Evolutionary conservation across 2,329 filamentous ascomycete genomes (phyloP).

Genomic region (Xylaria sp.): DNA sequence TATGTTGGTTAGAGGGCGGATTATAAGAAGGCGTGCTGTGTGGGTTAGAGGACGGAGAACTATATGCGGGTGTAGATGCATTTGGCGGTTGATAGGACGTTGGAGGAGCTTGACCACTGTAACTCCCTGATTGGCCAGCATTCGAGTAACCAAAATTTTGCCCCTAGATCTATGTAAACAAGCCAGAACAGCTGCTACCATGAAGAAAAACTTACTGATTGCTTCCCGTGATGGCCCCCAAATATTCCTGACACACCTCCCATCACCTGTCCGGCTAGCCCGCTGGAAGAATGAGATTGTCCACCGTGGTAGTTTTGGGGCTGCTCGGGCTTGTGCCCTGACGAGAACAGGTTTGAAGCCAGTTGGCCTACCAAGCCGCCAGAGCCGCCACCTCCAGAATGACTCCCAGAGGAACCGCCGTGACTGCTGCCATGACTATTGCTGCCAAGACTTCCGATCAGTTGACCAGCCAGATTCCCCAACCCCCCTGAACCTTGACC

Average conservation of each 20-base stretch:
- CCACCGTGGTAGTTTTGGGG: constrained; percentile 48
- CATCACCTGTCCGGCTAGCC: constrained; percentile 64
- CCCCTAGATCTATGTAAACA: constrained; percentile 49
- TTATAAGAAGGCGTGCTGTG: constrained; percentile 44
- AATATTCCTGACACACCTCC: constrained; percentile 65
- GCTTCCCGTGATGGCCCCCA: constrained; percentile 57
- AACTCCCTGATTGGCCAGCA: constrained; percentile 63
- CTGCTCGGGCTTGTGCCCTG: constrained; percentile 58
- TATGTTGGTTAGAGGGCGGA: constrained; percentile 38
- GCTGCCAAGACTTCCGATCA: constrained; percentile 48
- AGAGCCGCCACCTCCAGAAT: constrained; percentile 44
- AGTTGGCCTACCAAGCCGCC: constrained; percentile 68
- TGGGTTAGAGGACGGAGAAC: constrained; percentile 45
- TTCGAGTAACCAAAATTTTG: constrained; percentile 73
- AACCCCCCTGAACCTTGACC: constrained; percentile 53
- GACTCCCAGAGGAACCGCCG: constrained; percentile 43
- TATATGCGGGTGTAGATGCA: constrained; percentile 46
- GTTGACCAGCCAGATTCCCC: constrained; percentile 59
- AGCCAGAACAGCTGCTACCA: not conserved
- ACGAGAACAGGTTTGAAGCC: constrained; percentile 65
- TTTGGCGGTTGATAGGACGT: constrained; percentile 63
- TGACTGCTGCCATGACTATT: constrained; percentile 43
- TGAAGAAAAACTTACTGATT: constrained; percentile 50
- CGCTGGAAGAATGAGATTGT: constrained; percentile 55
- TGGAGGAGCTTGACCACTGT: constrained; percentile 72